Conservation (phyloP, 148 eudicot genomes). For the Vaccinium myrtillus region DNA sequence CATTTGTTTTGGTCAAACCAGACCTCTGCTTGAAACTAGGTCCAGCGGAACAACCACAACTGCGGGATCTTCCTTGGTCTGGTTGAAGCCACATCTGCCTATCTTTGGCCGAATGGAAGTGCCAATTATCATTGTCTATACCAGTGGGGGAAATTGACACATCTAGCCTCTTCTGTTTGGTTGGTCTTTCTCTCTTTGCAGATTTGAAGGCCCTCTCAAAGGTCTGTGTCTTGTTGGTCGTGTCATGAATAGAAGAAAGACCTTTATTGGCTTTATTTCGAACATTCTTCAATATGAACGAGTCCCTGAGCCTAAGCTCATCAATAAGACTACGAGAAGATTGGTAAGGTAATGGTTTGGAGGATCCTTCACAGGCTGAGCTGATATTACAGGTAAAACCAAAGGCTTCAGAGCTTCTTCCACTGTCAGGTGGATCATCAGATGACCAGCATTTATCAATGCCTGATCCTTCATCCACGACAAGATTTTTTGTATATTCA, state of each 20-base stretch:
- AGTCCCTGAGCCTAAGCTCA: conserved; percentile 32
- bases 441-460: conserved; percentile 49
- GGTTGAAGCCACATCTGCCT: conserved; percentile 24
- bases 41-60: conserved; percentile 24
- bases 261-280: conserved; percentile 24
- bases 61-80: conserved; percentile 23
- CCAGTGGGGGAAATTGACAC: conserved; percentile 26
- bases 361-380: conserved; percentile 31
- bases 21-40: conserved; percentile 30
- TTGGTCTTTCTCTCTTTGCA: conserved; percentile 30
- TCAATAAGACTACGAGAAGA: conserved; percentile 29
- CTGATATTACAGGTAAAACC: conserved; percentile 23
- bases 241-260: conserved; percentile 21
- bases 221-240: conserved; percentile 7
- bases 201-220: conserved; percentile 23
- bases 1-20: conserved; percentile 33
- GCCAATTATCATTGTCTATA: conserved; percentile 24
- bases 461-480: conserved; percentile 56
- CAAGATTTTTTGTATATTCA: conserved; percentile 23
- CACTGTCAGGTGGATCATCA: conserved; percentile 45
- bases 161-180: conserved; percentile 32
- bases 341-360: conserved; percentile 23
- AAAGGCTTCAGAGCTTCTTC: conserved; percentile 30
- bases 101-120: conserved; percentile 22
- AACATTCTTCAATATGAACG: conserved; percentile 26